A percentile compares a stretch with the other conserved stretches of the same genome.
Conservation (phyloP, 1,284 basidiomycete species). For the Trichosporon asahii region DNA sequence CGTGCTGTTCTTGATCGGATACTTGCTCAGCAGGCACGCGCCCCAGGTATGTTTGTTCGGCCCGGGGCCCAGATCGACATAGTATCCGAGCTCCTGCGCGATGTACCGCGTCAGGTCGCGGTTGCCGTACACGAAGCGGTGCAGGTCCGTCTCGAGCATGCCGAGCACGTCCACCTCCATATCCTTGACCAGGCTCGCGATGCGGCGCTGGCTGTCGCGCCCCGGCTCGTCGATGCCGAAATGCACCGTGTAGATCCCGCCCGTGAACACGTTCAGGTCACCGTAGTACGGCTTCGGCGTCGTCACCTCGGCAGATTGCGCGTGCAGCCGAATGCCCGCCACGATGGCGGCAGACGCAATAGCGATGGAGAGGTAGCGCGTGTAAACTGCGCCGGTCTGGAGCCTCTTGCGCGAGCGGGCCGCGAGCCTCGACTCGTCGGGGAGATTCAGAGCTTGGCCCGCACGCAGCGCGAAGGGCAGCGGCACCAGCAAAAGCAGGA, state of each 20-base stretch:
- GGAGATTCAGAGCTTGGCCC: constrained; percentile 20
- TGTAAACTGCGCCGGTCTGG: constrained; percentile 23
- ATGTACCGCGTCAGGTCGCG: constrained; percentile 79
- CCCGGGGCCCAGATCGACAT: constrained; percentile 69
- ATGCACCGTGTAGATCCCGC: constrained; percentile 89
- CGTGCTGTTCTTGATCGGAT: constrained; percentile 83
- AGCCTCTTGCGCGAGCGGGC: constrained; percentile 24
- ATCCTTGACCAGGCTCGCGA: constrained; percentile 71
- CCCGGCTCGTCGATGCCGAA: constrained; percentile 82
- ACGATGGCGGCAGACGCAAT: constrained; percentile 25
- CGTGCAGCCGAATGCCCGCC: neutral
- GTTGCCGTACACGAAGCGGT: constrained; percentile 84
- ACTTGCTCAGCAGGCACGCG: constrained; percentile 78
- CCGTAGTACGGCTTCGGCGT: constrained; percentile 60
- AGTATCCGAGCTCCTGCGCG: constrained; percentile 75
- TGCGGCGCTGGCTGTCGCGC: constrained; percentile 74
- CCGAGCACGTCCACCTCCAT: constrained; percentile 75
- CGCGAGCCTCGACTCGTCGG: constrained; percentile 21
- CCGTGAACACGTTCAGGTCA: constrained; percentile 66
- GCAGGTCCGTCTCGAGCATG: constrained; percentile 76
- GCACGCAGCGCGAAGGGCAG: constrained; percentile 18
- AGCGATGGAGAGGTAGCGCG: constrained; percentile 43
- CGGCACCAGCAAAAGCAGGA: constrained; percentile 33
- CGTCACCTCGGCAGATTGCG: neutral
- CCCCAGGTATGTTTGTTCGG: constrained; percentile 92